Evolutionary conservation across 805 yeast species (phyloP).

Genomic region (Candida sonorensis): DNA sequence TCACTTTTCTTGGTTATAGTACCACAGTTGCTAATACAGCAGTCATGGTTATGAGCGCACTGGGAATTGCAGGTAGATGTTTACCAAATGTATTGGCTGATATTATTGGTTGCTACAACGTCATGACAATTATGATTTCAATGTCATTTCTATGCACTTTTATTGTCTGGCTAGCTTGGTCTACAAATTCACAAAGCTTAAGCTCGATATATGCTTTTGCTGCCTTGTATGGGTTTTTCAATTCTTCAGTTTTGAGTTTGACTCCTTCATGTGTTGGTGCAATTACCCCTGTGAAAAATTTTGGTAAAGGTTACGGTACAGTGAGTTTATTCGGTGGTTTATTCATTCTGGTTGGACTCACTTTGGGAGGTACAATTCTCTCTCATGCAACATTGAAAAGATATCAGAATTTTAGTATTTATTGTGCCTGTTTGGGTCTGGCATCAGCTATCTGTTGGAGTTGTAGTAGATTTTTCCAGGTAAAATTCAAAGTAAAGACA

Average conservation of each 20-base stretch:
- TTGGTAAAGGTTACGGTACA: slow-evolving; percentile 65
- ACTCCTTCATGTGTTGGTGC: slow-evolving; percentile 56
- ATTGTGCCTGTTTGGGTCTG: slow-evolving; percentile 33
- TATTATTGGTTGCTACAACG: slow-evolving; percentile 35
- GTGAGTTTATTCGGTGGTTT: slow-evolving; percentile 35
- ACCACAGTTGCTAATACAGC: slow-evolving; percentile 31
- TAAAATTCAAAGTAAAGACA: slow-evolving; percentile 32
- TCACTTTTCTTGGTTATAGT: slow-evolving; percentile 35
- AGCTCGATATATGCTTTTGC: slow-evolving; percentile 43
- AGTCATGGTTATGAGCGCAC: slow-evolving; percentile 32
- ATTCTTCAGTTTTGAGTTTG: slow-evolving; percentile 50
- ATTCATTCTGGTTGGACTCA: slow-evolving; percentile 29
- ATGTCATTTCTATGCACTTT: slow-evolving; percentile 34
- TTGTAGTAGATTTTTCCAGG: slow-evolving; percentile 34
- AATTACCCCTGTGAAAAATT: slow-evolving; percentile 50
- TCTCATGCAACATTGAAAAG: slow-evolving; percentile 21
- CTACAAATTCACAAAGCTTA: slow-evolving; percentile 7
- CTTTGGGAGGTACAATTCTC: slow-evolving; percentile 38
- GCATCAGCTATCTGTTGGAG: slow-evolving; percentile 33
- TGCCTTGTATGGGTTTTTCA: slow-evolving; percentile 45
- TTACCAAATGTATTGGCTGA: slow-evolving; percentile 37
- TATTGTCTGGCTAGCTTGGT: slow-evolving; percentile 54
- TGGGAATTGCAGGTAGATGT: slow-evolving; percentile 34
- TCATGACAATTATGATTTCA: slow-evolving; percentile 30
- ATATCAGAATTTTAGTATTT: slow-evolving; percentile 39